Conservation (phyloP, 129 eudicot genomes). For the Sambucus nigra region DNA sequence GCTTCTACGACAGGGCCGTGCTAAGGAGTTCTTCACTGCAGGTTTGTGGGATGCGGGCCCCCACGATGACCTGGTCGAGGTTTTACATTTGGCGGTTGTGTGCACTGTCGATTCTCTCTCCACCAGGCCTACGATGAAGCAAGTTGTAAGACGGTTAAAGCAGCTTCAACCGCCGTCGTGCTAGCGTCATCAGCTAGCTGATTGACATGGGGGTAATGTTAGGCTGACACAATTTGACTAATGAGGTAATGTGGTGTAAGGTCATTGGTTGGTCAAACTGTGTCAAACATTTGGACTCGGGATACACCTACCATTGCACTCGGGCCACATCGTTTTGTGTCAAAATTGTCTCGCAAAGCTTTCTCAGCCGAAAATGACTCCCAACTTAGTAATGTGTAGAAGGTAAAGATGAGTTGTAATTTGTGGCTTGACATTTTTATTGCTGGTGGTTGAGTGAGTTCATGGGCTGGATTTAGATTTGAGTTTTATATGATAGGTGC, state of each 20-base stretch:
- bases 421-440: conserved; percentile 7
- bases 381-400: conserved; percentile 15
- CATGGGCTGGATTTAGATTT: conserved; percentile 12
- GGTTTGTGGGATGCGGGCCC: conserved; percentile 94
- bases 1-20: conserved; percentile 70
- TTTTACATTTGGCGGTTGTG: conserved; percentile 68
- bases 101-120: conserved; percentile 82
- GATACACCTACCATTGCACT: no score
- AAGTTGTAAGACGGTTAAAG: conserved; percentile 70
- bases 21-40: conserved; percentile 79
- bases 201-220: conserved; percentile 21
- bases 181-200: conserved; percentile 26
- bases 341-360: no score
- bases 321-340: no score
- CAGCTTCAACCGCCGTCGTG: conserved; percentile 90
- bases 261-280: no score
- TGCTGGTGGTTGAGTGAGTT: conserved; percentile 9
- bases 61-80: conserved; percentile 87
- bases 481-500: conserved; percentile 23
- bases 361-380: no score
- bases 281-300: no score
- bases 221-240: no score
- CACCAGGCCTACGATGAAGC: conserved; percentile 82
- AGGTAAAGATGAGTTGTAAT: conserved; percentile 18
- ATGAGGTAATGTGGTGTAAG: no score